Base-by-base conservation (phyloP, 2,329 filamentous ascomycete genomes). In the Aspergillus sp. region DNA sequence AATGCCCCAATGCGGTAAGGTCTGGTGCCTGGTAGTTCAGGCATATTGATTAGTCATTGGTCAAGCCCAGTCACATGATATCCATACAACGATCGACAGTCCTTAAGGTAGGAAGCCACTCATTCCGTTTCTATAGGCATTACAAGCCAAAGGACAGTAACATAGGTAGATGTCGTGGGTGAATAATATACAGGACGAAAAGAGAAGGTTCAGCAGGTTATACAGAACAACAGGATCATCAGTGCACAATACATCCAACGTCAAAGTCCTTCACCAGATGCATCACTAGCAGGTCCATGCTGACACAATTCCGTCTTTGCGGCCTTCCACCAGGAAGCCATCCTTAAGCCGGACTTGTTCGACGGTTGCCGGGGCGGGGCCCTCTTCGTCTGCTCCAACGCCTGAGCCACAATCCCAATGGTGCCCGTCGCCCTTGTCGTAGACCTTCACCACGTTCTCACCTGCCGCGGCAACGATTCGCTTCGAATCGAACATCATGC, bases 401-500 rank as follows among this genome's bases (percentile, higher is more conserved):
- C 92, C 93, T 2, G 91, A 87, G 49, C 94, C 94, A 72, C 92
- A 97, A 71, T 96, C 91, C 94, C 94, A 99, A 72, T 97, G 94
- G 56, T 90, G 81, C 38, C 91, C 91, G 69, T 99, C 94, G 3
- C 91, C 87, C 80, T 97, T 97, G 76, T 99, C 94, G 76, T 97
- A 99, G 54, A 99, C 88, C 76, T 99, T 99, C 63, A 94, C 92
- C 20, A 97, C 91, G 65, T 91, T 87, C 72, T 97, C 94, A 40
- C 92, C 89, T 0, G 91, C 91, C 2, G 94, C 93, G 48, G 88
- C 85, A 31, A 94, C 91, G 61, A 99, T 99, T 47, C 92, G 85
- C 48, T 92, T 86, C 13, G 84, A 77, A 72, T 99, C 94, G 70
- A 99, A 99, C 87, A 95, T 96, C 91, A 97, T 96, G 78, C 88